Evolutionary conservation across 2,329 filamentous ascomycete species (phyloP).

Genomic region (Drechslerella dactyloides): DNA sequence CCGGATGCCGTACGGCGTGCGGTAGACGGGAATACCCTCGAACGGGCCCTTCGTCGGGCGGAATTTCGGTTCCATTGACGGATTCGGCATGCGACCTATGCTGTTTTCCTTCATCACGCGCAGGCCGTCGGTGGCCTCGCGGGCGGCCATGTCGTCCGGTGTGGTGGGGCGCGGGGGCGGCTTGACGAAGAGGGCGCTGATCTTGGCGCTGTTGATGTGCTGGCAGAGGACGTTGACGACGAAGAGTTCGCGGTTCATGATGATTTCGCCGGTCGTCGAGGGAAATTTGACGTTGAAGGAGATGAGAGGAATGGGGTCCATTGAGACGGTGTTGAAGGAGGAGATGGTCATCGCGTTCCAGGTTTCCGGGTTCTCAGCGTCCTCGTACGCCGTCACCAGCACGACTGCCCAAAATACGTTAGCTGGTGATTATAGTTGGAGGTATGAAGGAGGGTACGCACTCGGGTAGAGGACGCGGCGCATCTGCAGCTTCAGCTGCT

Average conservation of each 20-base stretch:
- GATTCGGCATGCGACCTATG: slow-evolving; percentile 14
- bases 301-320: slow-evolving; percentile 52
- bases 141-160: neutral
- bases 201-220: slow-evolving; percentile 32
- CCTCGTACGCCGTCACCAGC: slow-evolving; percentile 29
- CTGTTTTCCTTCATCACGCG: slow-evolving; percentile 4
- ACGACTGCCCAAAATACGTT: slow-evolving; percentile 11
- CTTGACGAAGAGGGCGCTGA: slow-evolving; percentile 29
- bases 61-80: slow-evolving; percentile 35
- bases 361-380: slow-evolving; percentile 31
- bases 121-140: slow-evolving; percentile 12
- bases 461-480: slow-evolving; percentile 44
- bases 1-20: slow-evolving; percentile 32
- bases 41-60: slow-evolving; percentile 29
- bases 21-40: slow-evolving; percentile 41
- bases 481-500: slow-evolving; percentile 41
- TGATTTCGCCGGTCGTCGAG: slow-evolving; percentile 47
- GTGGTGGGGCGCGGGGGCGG: slow-evolving; percentile 10
- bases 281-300: slow-evolving; percentile 55
- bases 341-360: slow-evolving; percentile 55
- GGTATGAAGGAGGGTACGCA: slow-evolving; percentile 5
- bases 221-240: slow-evolving; percentile 44
- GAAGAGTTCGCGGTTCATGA: slow-evolving; percentile 42
- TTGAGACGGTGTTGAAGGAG: slow-evolving; percentile 54
- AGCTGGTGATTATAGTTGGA: neutral